These are phyloP conservation scores for Hymenoscyphus fructigenus DNA, from an alignment of 2,329 filamentous ascomycete genomes.

Conservation along the genomic window DNA sequence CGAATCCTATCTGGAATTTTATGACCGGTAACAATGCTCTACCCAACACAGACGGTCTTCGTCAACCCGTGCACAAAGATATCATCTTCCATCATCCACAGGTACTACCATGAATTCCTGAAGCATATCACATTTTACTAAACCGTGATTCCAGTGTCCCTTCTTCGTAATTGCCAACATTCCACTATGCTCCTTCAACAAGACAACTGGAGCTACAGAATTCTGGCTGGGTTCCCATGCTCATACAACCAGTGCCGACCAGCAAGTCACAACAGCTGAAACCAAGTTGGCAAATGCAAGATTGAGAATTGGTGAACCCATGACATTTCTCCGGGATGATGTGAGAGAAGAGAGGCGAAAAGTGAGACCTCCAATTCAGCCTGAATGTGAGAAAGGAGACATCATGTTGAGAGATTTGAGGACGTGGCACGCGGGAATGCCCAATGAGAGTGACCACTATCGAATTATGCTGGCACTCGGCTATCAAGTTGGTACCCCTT, in stretches of 20 bases:
- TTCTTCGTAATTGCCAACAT: constrained; percentile 43
- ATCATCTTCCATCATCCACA: constrained; percentile 39
- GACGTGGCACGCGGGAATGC: constrained; percentile 65
- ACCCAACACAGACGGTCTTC: constrained; percentile 38
- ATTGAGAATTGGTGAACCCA: constrained; percentile 53
- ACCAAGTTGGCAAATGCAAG: constrained; percentile 33
- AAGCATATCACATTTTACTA: constrained; percentile 11
- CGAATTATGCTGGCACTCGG: constrained; percentile 58
- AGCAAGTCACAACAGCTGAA: constrained; percentile 33
- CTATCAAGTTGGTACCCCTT: constrained; percentile 26
- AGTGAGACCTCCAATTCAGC: constrained; percentile 48
- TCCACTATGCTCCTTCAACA: constrained; percentile 39
- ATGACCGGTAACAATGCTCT: constrained; percentile 43
- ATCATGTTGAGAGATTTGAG: constrained; percentile 58
- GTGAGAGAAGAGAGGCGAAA: constrained; percentile 41
- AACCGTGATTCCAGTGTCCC: constrained; percentile 30
- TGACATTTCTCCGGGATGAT: constrained; percentile 43
- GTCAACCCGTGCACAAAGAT: constrained; percentile 43
- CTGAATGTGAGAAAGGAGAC: constrained; percentile 52
- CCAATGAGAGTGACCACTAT: constrained; percentile 50
- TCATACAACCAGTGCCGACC: constrained; percentile 35
- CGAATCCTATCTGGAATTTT: constrained; percentile 42
- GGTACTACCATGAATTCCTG: constrained; percentile 12
- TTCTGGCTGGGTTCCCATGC: constrained; percentile 44
- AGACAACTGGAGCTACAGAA: constrained; percentile 40